Evolutionary conservation across 179 eudicot genomes (phyloP).

Genomic region (Silene noctiflora): DNA sequence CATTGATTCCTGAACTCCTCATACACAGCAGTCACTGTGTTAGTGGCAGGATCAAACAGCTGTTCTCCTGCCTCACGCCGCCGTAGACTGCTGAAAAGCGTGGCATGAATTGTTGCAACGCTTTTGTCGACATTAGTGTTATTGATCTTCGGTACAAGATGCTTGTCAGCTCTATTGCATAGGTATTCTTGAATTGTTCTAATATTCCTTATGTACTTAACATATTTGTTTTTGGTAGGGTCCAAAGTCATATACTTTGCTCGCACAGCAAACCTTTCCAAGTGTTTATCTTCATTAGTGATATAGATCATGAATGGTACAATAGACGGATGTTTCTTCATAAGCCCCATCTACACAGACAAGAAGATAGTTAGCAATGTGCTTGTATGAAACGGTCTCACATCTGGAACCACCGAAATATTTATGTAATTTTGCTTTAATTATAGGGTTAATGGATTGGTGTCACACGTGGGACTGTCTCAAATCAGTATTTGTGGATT

Average conservation of each 20-base stretch:
- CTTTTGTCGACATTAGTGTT: constrained; percentile 95
- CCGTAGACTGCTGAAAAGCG: constrained; percentile 78
- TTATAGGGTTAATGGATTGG: no score
- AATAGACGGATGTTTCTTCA: constrained; percentile 96
- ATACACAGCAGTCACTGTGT: constrained; percentile 63
- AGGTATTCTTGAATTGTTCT: constrained; percentile 90
- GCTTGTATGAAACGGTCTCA: no score
- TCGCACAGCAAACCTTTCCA: constrained; percentile 97
- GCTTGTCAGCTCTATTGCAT: constrained; percentile 92
- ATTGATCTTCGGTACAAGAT: constrained; percentile 87
- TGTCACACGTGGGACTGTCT: not conserved
- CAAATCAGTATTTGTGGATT: not conserved
- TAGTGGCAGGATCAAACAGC: constrained; percentile 71
- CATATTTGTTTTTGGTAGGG: constrained; percentile 86
- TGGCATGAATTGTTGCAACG: constrained; percentile 93
- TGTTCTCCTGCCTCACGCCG: constrained; percentile 80
- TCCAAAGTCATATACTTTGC: constrained; percentile 96
- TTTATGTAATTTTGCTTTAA: no score
- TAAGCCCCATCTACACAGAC: constrained; percentile 86
- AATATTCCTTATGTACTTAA: constrained; percentile 88
- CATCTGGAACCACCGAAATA: no score
- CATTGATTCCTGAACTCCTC: constrained; percentile 88
- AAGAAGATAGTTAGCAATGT: constrained; percentile 8
- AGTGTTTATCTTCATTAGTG: constrained; percentile 83
- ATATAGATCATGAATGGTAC: constrained; percentile 96